These are phyloP conservation scores for Willaertia magna DNA, from an alignment of 208 protist genomes.

Conservation along the genomic window DNA sequence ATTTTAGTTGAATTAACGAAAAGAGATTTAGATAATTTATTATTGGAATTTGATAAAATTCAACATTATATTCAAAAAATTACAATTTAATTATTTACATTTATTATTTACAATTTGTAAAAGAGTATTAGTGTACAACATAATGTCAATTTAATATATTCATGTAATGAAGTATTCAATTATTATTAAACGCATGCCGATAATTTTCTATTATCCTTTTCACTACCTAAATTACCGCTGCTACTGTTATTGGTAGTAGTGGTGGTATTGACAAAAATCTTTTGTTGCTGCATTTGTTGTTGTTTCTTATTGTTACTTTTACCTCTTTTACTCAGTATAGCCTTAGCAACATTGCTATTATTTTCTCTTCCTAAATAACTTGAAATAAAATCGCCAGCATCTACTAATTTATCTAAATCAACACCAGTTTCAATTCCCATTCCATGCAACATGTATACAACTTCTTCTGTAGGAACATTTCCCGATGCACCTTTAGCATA, in stretches of 20 bases:
- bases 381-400: constrained; percentile 11
- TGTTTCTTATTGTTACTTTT: not conserved
- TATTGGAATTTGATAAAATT: not conserved
- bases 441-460: constrained; percentile 59
- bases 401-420: constrained; percentile 18
- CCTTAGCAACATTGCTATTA: not conserved
- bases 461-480: constrained; percentile 63
- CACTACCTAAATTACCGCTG: no score
- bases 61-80: not conserved
- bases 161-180: no score
- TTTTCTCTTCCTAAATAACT: not conserved
- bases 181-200: no score
- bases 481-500: constrained; percentile 41
- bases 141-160: no score
- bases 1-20: not conserved
- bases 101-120: no score
- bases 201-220: no score
- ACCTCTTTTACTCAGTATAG: not conserved
- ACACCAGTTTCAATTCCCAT: constrained; percentile 43
- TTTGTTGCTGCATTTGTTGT: not conserved
- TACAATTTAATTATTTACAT: not conserved
- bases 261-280: not conserved
- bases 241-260: no score
- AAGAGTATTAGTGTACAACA: no score
- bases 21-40: not conserved